Percentiles rank a stretch among this genome's conserved stretches.
Conservation (phyloP, 129 eudicot species). For the Cynara cardunculus region DNA sequence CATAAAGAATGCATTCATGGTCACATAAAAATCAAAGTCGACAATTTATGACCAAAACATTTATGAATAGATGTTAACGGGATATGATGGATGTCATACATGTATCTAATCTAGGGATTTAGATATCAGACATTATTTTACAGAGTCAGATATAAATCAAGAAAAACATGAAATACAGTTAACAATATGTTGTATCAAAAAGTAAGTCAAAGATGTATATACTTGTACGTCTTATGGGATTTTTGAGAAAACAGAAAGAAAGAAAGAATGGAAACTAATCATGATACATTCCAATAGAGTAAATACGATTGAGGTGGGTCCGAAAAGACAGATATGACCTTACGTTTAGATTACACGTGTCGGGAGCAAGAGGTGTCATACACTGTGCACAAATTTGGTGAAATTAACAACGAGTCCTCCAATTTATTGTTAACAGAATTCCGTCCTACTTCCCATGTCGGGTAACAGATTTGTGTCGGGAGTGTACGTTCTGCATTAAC, state of each 20-base stretch:
- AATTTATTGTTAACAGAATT: neutral
- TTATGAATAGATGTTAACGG: neutral
- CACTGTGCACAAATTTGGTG: neutral
- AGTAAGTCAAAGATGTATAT: neutral
- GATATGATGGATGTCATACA: neutral
- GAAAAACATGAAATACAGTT: neutral
- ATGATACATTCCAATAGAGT: neutral
- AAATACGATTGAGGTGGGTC: neutral
- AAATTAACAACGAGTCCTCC: neutral
- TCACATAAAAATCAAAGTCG: neutral
- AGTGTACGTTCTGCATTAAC: neutral
- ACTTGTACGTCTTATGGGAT: neutral
- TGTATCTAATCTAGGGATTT: neutral
- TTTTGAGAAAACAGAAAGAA: neutral
- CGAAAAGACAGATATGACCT: neutral
- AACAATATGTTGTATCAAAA: neutral
- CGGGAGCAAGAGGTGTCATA: neutral
- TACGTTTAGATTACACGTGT: neutral
- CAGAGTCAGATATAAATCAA: no score
- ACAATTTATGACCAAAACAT: neutral
- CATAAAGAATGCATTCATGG: neutral
- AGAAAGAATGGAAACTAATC: neutral
- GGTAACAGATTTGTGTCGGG: neutral
- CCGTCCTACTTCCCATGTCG: neutral
- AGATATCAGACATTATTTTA: no score